phyloP scores from a whole-genome alignment of 768 basidiomycete genomes.

The Mycena leptocephala region DNA sequence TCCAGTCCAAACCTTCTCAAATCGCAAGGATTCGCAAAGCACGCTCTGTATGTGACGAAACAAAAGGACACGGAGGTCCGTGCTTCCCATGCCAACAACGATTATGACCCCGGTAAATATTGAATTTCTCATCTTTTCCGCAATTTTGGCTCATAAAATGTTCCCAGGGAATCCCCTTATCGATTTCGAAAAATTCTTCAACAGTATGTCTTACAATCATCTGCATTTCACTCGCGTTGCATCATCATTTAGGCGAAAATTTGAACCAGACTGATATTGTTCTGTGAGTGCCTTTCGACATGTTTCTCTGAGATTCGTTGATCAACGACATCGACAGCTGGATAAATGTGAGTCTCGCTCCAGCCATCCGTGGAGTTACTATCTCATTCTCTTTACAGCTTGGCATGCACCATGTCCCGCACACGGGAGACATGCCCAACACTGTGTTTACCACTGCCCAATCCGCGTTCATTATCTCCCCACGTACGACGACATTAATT shows the following conservation, averaged over 20 bases:
- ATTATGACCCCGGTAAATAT: constrained; percentile 65
- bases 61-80: constrained; percentile 68
- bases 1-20: constrained; percentile 55
- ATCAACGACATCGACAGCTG: constrained; percentile 62
- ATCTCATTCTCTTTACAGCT: constrained; percentile 22
- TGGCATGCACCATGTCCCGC: constrained; percentile 44
- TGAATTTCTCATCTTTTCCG: background rate
- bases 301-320: background rate
- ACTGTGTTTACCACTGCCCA: constrained; percentile 42
- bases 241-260: constrained; percentile 20
- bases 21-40: constrained; percentile 69
- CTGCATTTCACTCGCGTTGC: constrained; percentile 41
- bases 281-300: constrained; percentile 36
- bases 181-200: constrained; percentile 67
- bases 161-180: constrained; percentile 51
- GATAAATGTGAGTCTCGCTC: constrained; percentile 51
- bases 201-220: constrained; percentile 52
- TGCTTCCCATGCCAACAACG: constrained; percentile 64
- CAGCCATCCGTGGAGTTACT: background rate
- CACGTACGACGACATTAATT: constrained; percentile 18
- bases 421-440: constrained; percentile 41
- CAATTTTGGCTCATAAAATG: background rate
- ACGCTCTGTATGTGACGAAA: constrained; percentile 64
- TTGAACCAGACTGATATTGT: constrained; percentile 39
- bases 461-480: constrained; percentile 38